These are phyloP conservation scores for Pseudocercospora fijiensis DNA, from an alignment of 2,329 filamentous ascomycete genomes.

Conservation along the genomic window DNA sequence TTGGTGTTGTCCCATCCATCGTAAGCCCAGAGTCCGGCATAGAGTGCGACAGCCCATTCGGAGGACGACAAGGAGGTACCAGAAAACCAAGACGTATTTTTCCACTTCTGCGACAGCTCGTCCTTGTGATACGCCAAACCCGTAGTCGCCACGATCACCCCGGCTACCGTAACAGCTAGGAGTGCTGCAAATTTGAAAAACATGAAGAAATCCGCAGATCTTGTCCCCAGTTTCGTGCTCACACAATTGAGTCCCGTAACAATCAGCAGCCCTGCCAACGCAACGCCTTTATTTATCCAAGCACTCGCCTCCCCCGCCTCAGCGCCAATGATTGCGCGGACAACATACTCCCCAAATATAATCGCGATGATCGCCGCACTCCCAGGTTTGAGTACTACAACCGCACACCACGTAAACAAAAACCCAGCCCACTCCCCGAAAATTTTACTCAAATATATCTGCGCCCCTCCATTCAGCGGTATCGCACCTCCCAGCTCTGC, in stretches of 20 bases:
- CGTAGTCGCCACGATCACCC: conserved; percentile 84
- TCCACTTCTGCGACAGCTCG: conserved; percentile 69
- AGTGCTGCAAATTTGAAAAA: conserved; percentile 93
- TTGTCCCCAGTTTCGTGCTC: conserved; percentile 82
- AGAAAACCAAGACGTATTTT: conserved; percentile 78
- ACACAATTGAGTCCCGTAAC: conserved; percentile 88
- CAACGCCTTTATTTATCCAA: conserved; percentile 90
- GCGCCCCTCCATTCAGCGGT: conserved; percentile 88
- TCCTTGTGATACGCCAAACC: conserved; percentile 75
- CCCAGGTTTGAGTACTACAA: conserved; percentile 90
- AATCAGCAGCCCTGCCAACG: conserved; percentile 68
- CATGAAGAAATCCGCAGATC: conserved; percentile 91
- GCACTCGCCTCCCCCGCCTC: conserved; percentile 76
- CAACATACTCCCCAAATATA: conserved; percentile 97
- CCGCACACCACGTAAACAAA: conserved; percentile 93
- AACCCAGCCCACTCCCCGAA: conserved; percentile 93
- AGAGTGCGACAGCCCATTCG: conserved; percentile 89
- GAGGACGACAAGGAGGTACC: conserved; percentile 77
- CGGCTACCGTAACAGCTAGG: conserved; percentile 79
- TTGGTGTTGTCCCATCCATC: conserved; percentile 99
- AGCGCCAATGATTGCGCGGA: conserved; percentile 81
- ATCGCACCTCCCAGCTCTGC: conserved; percentile 95
- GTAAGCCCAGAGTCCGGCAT: conserved; percentile 95
- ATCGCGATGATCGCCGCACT: conserved; percentile 93
- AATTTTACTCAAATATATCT: conserved; percentile 93